These are phyloP conservation scores for Termitomyces sp. DNA, from an alignment of 768 basidiomycete genomes.

Conservation along the genomic window DNA sequence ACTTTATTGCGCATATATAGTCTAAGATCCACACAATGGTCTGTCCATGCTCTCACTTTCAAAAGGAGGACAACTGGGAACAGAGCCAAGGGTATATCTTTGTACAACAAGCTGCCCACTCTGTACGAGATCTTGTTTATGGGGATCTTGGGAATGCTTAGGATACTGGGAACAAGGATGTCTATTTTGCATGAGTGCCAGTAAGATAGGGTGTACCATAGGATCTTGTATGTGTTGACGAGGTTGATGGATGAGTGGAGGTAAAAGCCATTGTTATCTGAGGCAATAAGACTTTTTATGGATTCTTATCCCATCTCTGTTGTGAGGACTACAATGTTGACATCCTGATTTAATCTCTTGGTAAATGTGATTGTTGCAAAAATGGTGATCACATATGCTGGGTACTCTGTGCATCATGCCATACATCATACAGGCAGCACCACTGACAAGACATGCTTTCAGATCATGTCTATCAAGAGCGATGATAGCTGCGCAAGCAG, in stretches of 20 bases:
- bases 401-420: slow-evolving; percentile 30
- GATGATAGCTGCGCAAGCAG: slow-evolving; percentile 19
- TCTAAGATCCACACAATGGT: slow-evolving; percentile 27
- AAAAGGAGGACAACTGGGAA: slow-evolving; percentile 32
- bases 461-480: slow-evolving; percentile 20
- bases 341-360: slow-evolving; percentile 26
- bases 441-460: slow-evolving; percentile 31
- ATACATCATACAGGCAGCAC: slow-evolving; percentile 31
- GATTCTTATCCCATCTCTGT: slow-evolving; percentile 25
- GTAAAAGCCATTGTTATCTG: slow-evolving; percentile 26
- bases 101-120: background rate
- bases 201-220: slow-evolving; percentile 29
- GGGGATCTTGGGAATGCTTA: slow-evolving; percentile 30
- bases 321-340: slow-evolving; percentile 40
- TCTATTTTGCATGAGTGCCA: slow-evolving; percentile 29
- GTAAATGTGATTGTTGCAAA: background rate
- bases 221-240: slow-evolving; percentile 31
- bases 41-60: slow-evolving; percentile 37
- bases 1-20: slow-evolving; percentile 30
- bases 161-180: slow-evolving; percentile 27
- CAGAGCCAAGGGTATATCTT: slow-evolving; percentile 30
- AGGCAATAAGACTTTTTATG: slow-evolving; percentile 32
- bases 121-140: slow-evolving; percentile 12
- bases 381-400: slow-evolving; percentile 16
- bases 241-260: slow-evolving; percentile 31